Conservation (phyloP, 2,329 filamentous ascomycete genomes). For the Knoxdaviesia proteae region DNA sequence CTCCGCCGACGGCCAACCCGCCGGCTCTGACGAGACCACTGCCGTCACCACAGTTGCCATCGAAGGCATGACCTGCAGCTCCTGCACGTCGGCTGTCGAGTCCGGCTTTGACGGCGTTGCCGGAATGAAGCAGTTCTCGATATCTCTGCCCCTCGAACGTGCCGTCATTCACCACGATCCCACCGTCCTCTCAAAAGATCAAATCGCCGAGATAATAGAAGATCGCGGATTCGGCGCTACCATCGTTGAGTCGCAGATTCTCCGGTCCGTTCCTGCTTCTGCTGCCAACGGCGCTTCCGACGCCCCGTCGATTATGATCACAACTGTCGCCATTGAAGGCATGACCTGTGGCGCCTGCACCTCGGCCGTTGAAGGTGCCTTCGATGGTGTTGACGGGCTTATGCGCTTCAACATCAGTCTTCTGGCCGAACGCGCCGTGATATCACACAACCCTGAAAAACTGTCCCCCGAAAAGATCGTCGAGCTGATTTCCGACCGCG, state of each 20-base stretch:
- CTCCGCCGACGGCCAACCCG: conserved; percentile 11
- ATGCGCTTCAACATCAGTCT: conserved; percentile 87
- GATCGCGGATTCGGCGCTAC: conserved; percentile 64
- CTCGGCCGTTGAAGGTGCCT: conserved; percentile 68
- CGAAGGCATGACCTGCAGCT: conserved; percentile 80
- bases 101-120: conserved; percentile 55
- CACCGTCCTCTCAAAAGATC: conserved; percentile 24
- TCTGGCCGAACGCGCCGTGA: conserved; percentile 74
- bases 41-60: conserved; percentile 59
- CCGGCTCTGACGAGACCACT: conserved; percentile 8
- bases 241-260: conserved; percentile 45
- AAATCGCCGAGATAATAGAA: conserved; percentile 39
- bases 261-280: conserved; percentile 15
- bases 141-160: conserved; percentile 66
- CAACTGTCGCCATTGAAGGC: conserved; percentile 75
- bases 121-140: conserved; percentile 57
- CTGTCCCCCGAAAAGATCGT: conserved; percentile 54
- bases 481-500: conserved; percentile 71
- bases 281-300: conserved; percentile 6
- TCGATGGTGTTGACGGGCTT: conserved; percentile 56
- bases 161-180: conserved; percentile 70
- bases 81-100: conserved; percentile 72
- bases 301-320: conserved; percentile 34
- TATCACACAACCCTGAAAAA: conserved; percentile 58
- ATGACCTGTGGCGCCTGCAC: conserved; percentile 98